Base-by-base conservation (phyloP, 352 stramenopile species). In the Blastocystis sp. region DNA sequence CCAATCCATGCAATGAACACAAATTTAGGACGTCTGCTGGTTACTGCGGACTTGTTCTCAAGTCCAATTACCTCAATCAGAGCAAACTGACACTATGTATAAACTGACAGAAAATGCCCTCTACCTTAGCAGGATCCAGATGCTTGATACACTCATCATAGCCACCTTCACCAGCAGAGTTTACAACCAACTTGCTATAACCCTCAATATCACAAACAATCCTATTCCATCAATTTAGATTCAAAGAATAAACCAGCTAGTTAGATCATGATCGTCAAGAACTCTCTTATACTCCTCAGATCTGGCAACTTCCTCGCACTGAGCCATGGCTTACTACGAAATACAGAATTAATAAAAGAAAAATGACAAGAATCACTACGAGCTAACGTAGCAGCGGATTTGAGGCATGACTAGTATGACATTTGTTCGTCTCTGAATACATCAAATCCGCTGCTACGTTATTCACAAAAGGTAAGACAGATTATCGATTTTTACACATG, bases 111-210 rank as follows among this genome's bases (percentile, higher is more conserved):
- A 34, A 30, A 41, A 8, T 3, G 11, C 5, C 11, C 9, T 30
- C 24, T 39, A 75, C 76, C 45, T 87, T 87, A 18, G 30, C 68
- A 16, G 76, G 41, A 30, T 87, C 76, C 9, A 87, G 18, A 26
- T 87, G 63, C 45, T 87, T 69, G 45, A 87, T 87, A 37, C 55
- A 76, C 63, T 87, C 76, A 87, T 87, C 76, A 26, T 87, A 87
- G 18, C 76, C 76, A 76, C 76, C 76, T 26, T 87, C 63, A 30
- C 76, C 76, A n/a, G 47, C 43, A 73, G 76, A 69, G 55, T 76
- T 18, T 11, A 87, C 76, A 68, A 69, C 45, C 7, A 87, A 37
- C 30, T 45, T 87, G 34, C 37, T 69, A 24, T 43, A 76, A 55
- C 63, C 63, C 63, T 87, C 76, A 55, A 76, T 69, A 26, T 87